Conservation (phyloP, 495 filamentous ascomycete genomes). For the Penicillium waksmanii region DNA sequence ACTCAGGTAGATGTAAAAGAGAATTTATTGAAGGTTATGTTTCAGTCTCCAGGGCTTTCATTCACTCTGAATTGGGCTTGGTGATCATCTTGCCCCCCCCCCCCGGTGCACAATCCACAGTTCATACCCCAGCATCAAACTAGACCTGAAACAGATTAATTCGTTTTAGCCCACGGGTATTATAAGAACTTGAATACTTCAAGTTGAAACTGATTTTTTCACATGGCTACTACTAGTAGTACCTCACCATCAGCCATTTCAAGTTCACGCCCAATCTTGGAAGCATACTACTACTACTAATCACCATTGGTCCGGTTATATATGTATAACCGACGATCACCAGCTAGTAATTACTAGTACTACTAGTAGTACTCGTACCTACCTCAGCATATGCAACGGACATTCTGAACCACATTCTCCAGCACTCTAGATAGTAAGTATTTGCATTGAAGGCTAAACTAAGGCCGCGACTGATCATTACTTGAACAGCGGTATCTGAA, state of each 20-base stretch:
- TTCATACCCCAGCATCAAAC: constrained; percentile 2
- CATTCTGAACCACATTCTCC: not conserved
- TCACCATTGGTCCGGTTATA: no score
- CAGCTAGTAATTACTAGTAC: no score
- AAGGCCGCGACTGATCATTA: constrained; percentile 29
- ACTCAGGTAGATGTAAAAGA: not conserved
- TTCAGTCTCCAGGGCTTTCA: no score
- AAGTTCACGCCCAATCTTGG: no score
- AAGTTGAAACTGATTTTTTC: not conserved
- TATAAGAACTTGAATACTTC: not conserved
- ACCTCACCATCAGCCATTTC: not conserved
- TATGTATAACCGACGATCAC: no score
- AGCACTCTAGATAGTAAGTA: constrained; percentile 16
- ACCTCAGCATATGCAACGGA: no score
- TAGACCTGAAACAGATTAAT: not conserved
- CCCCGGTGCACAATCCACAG: constrained; percentile 2
- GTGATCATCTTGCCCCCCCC: not conserved
- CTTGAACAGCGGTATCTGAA: constrained; percentile 38
- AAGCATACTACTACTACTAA: no score
- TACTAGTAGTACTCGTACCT: no score
- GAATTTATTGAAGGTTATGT: not conserved
- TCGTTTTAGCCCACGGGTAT: not conserved
- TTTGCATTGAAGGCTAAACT: constrained; percentile 37
- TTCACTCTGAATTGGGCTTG: not conserved
- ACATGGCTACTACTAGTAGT: not conserved